Evolutionary conservation across 2,329 filamentous ascomycete genomes (phyloP), one percentile per base, ranked within the genome.

Genomic region (Aspergillus alliaceus): DNA sequence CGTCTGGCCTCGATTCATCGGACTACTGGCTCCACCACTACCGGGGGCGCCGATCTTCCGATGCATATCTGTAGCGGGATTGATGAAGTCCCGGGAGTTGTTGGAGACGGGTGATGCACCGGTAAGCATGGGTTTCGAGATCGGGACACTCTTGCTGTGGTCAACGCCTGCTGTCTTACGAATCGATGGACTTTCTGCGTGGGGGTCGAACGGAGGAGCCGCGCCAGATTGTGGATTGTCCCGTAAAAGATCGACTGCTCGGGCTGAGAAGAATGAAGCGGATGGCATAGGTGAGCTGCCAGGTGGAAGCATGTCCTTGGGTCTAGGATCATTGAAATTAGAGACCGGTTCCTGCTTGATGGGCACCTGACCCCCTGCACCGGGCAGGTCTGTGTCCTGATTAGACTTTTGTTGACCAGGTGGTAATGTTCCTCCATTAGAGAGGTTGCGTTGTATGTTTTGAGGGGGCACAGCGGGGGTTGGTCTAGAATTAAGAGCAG

Each of bases 111-210:
- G 71, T 4, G 72, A 72, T 27, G 63, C 61, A 9, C 61, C 51
- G 4, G 67, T 50, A 6, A 74, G 58, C 70, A 74, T 75, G 7
- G 72, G 72, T 60, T 82, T 84, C 4, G 82, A 83, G 2, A 96
- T 77, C 0, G 92, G 91, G 52, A 88, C 87, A 4, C 90, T 93
- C 51, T 85, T 88, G 22, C 78, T 86, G 69, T 96, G 91, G 67
- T 97, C 91, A 37, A 97, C 84, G 2, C 93, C 93, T 0, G 90
- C 89, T 0, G 93, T 97, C 70, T 93, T 93, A 59, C 91, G 86
- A 69, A 96, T 92, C 0, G 92, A 95, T 0, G 93, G 92, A 59
- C 88, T 91, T 66, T 93, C 89, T 6, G 86, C 82, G 57, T 86
- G 86, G 2, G 89, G 89, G 65, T 93, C 89, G 72, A 93, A 93